Evolutionary conservation across 2,329 filamentous ascomycete genomes (phyloP), one percentile per base, ranked within the genome.

Genomic region (Orbilia javanica): DNA sequence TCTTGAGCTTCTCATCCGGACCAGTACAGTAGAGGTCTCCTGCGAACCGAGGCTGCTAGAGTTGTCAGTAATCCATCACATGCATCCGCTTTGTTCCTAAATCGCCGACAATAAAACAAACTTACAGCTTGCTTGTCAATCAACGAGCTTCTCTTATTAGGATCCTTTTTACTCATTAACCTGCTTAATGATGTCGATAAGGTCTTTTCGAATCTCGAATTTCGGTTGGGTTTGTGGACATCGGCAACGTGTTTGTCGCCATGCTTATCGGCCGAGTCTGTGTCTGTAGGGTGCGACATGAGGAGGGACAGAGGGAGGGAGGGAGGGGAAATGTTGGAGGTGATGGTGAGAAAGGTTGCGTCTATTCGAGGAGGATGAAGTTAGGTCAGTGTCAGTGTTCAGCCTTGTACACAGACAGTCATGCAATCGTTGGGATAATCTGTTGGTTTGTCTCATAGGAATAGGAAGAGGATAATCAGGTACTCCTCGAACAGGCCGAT

Each of bases 111-210:
- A 34, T n/a, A 53, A 52, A 34, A 20, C 48, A 66, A 42, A 60
- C 66, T 77, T 15, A 71, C 50, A 68, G 60, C 29, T 15, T 69
- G 22, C 31, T 66, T 57, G 3, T 57, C 29, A 63, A 69, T 80
- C 72, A 66, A 42, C 27, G 67, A 72, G 25, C 39, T 63, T 42
- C 50, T 73, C 65, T 79, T 80, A 55, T 63, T 73, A 50, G 79
- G 60, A 68, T 80, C 80, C 25, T 77, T 74, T 36, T 80, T 79
- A 70, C 79, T 81, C 72, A 79, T 80, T 36, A 80, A 57, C 29
- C 79, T 78, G 18, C 55, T 60, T 3, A 60, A 34, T 44, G 79
- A 79, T 20, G 80, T 75, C 48, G 79, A 79, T 15, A 81, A 70
- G 15, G 77, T 70, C 50, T 77, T 77, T 20, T 77, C 73, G 60